A percentile compares a stretch with the other conserved stretches of the same genome.
These are phyloP conservation scores for Agroathelia rolfsii DNA, from an alignment of 1,284 basidiomycete genomes.

Conservation along the genomic window DNA sequence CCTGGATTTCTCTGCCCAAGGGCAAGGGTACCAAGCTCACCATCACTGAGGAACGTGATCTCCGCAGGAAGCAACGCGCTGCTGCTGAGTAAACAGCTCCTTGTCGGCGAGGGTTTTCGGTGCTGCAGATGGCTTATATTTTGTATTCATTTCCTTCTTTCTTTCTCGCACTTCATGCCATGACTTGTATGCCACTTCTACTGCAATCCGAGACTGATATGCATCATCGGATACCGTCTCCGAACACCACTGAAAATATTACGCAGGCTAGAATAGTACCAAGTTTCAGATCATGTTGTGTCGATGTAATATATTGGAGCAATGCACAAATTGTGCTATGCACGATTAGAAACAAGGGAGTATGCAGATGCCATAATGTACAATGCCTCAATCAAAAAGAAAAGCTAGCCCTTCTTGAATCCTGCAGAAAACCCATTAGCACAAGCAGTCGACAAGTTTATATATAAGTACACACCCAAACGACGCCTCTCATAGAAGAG, in stretches of 20 bases:
- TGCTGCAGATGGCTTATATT: constrained; percentile 7
- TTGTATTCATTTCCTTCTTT: constrained; percentile 21
- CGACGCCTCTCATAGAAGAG: constrained; percentile 82
- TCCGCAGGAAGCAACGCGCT: constrained; percentile 63
- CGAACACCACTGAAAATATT: too few species aligned
- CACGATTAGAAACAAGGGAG: too few species aligned
- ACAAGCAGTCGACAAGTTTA: constrained; percentile 2
- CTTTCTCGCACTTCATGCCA: constrained; percentile 29
- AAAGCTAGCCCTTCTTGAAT: constrained; percentile 75
- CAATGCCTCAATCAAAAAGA: too few species aligned
- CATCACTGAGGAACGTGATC: constrained; percentile 79
- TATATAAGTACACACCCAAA: constrained; percentile 53
- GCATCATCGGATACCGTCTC: too few species aligned
- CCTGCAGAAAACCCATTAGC: constrained; percentile 31
- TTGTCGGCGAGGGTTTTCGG: constrained; percentile 17
- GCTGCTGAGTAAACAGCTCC: constrained; percentile 41
- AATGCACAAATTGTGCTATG: too few species aligned
- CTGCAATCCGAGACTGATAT: too few species aligned
- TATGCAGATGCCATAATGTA: too few species aligned
- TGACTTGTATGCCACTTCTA: constrained; percentile 37
- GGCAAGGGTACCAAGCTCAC: constrained; percentile 97
- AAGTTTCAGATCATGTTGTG: too few species aligned
- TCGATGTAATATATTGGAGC: too few species aligned
- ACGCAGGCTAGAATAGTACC: too few species aligned
- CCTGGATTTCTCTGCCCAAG: constrained; percentile 95